Evolutionary conservation across 164 flowering plant species (phyloP).

Genomic region (Vitis rupestris): DNA sequence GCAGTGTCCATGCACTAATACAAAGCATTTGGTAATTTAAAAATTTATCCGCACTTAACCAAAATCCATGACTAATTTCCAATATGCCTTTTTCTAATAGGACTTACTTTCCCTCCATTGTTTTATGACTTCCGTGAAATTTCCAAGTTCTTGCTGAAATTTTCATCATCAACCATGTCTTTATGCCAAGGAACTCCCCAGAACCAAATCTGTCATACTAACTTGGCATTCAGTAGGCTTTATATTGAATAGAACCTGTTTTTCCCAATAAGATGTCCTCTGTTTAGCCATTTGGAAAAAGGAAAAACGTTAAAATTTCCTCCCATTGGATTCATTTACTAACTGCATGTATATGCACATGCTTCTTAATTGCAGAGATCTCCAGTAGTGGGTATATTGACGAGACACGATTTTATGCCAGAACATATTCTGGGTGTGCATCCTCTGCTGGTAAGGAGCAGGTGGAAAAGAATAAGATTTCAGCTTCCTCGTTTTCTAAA

Average conservation of each 20-base stretch:
- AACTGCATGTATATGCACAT: not conserved
- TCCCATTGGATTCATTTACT: not conserved
- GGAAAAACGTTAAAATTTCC: not conserved
- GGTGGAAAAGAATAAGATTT: conserved; percentile 67
- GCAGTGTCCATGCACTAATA: too few relatives aligned
- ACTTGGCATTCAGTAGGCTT: not conserved
- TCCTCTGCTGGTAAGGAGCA: conserved; percentile 50
- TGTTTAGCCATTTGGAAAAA: not conserved
- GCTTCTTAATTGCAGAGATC: conserved; percentile 47
- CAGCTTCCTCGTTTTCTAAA: conserved; percentile 31
- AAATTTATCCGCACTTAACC: too few relatives aligned
- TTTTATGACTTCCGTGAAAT: not conserved
- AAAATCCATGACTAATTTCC: too few relatives aligned
- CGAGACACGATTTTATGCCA: conserved; percentile 93
- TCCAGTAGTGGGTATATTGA: conserved; percentile 84
- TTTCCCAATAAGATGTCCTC: not conserved
- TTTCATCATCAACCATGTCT: not conserved
- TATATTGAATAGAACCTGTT: not conserved
- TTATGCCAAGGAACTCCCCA: not conserved
- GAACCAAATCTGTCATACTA: not conserved
- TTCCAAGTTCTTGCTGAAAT: not conserved
- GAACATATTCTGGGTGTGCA: conserved; percentile 71
- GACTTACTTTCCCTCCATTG: too few relatives aligned
- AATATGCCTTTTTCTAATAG: too few relatives aligned
- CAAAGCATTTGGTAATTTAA: too few relatives aligned